phyloP scores from a whole-genome alignment of 495 filamentous ascomycete genomes.

The Penicillium samsonianum region DNA sequence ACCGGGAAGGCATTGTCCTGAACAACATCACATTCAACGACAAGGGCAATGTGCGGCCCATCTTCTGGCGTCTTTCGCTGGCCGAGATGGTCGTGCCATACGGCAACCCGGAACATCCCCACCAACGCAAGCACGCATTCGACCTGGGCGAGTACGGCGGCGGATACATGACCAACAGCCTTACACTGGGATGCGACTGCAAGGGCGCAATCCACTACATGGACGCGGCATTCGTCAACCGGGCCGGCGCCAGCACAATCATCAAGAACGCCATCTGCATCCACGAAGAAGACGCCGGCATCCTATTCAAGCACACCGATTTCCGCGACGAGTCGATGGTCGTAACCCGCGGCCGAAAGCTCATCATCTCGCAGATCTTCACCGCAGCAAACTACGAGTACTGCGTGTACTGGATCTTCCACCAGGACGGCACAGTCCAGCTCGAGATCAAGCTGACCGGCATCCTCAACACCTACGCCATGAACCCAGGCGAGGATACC shows the following conservation, averaged over 20 bases:
- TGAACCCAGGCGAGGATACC: slow-evolving; percentile 82
- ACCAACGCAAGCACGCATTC: slow-evolving; percentile 93
- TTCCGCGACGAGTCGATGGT: slow-evolving; percentile 88
- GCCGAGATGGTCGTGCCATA: slow-evolving; percentile 98
- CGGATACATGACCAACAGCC: slow-evolving; percentile 93
- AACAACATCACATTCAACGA: slow-evolving; percentile 93
- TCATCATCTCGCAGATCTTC: slow-evolving; percentile 91
- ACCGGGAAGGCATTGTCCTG: slow-evolving; percentile 89
- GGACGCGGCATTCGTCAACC: slow-evolving; percentile 79
- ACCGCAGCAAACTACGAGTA: slow-evolving; percentile 99
- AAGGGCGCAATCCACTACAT: slow-evolving; percentile 95
- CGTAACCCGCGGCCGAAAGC: slow-evolving; percentile 83
- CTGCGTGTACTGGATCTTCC: slow-evolving; percentile 91
- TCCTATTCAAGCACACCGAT: slow-evolving; percentile 95
- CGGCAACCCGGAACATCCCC: slow-evolving; percentile 88
- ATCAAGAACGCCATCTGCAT: slow-evolving; percentile 98
- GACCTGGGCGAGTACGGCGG: slow-evolving; percentile 93
- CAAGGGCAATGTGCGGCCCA: slow-evolving; percentile 72
- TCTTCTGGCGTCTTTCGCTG: slow-evolving; percentile 91
- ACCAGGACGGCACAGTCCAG: slow-evolving; percentile 91
- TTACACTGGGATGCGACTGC: slow-evolving; percentile 89
- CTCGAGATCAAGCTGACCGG: slow-evolving; percentile 95
- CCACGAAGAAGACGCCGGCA: slow-evolving; percentile 92
- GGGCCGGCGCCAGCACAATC: slow-evolving; percentile 70
- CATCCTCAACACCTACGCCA: slow-evolving; percentile 89